Evolutionary conservation across 176 grass and related monocot species (phyloP).

Genomic region (Carex kokanica): DNA sequence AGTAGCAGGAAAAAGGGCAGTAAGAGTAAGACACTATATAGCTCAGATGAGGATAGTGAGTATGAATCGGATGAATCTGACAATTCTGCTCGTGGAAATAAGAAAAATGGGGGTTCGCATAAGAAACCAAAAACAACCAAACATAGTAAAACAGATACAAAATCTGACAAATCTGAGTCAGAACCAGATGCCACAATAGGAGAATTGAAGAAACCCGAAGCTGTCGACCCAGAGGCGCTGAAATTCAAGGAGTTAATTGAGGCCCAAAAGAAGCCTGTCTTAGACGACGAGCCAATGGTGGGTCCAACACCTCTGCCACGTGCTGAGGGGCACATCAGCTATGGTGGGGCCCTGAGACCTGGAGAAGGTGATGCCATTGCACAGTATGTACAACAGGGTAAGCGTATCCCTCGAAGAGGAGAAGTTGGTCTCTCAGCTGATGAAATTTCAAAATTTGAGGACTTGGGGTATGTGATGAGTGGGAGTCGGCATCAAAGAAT

Average conservation of each 20-base stretch:
- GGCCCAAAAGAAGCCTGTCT: slow-evolving; percentile 73
- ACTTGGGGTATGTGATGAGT: slow-evolving; percentile 93
- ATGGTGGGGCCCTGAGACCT: slow-evolving; percentile 89
- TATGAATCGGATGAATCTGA: slow-evolving; percentile 42
- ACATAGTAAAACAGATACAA: neutral
- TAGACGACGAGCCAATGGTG: slow-evolving; percentile 73
- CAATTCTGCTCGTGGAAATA: neutral
- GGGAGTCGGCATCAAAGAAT: slow-evolving; percentile 98
- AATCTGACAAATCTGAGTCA: slow-evolving; percentile 24
- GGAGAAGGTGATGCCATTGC: slow-evolving; percentile 99
- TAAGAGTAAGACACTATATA: slow-evolving; percentile 34
- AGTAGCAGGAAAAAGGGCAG: slow-evolving; percentile 44
- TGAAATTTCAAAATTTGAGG: slow-evolving; percentile 88
- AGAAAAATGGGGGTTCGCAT: neutral
- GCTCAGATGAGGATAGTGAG: slow-evolving; percentile 25
- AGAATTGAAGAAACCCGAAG: slow-evolving; percentile 41
- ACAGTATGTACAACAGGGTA: slow-evolving; percentile 95
- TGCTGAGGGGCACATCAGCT: slow-evolving; percentile 87
- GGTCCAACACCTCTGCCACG: slow-evolving; percentile 73
- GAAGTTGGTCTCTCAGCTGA: slow-evolving; percentile 93
- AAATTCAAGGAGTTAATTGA: slow-evolving; percentile 88
- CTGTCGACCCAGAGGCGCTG: slow-evolving; percentile 68
- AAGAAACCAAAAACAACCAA: neutral
- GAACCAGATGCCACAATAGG: slow-evolving; percentile 27
- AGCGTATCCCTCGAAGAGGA: slow-evolving; percentile 96